Conservation (phyloP, 169 alveolate genomes). For the Babesia bigemina region DNA sequence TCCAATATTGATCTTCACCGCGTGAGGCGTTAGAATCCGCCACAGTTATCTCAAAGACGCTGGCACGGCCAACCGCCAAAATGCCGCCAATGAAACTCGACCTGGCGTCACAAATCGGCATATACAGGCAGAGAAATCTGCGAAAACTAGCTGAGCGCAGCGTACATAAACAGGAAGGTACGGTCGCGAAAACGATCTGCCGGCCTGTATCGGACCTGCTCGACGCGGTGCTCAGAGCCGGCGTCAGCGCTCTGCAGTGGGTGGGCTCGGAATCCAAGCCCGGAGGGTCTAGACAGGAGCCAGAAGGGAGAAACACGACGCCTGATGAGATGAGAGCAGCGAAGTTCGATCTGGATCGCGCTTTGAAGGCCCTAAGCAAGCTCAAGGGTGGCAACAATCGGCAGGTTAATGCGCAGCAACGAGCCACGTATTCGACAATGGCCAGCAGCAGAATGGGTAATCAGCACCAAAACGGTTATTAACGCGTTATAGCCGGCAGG, state of each 20-base stretch:
- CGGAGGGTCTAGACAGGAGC: background rate
- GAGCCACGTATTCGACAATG: background rate
- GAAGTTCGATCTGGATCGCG: conserved; percentile 39
- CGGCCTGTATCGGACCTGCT: background rate
- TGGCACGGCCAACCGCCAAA: background rate
- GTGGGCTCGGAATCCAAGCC: background rate
- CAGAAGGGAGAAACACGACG: conserved; percentile 21
- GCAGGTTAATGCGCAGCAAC: background rate
- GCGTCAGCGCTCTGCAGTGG: background rate
- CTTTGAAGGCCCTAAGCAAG: conserved; percentile 20
- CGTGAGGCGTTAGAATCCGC: background rate
- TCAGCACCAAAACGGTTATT: background rate
- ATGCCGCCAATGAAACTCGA: background rate
- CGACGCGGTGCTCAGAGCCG: background rate
- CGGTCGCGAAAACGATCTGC: background rate
- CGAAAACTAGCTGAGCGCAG: background rate
- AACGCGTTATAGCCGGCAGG: background rate
- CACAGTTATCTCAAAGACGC: background rate
- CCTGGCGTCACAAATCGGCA: background rate
- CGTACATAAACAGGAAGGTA: no score
- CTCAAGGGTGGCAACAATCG: background rate
- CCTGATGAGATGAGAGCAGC: conserved; percentile 57
- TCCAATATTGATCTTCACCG: background rate
- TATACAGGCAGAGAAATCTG: conserved; percentile 25
- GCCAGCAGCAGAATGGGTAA: conserved; percentile 1